Evolutionary conservation across 805 yeast species (phyloP), one percentile per base, ranked within the genome.

Genomic region (Candida maris): DNA sequence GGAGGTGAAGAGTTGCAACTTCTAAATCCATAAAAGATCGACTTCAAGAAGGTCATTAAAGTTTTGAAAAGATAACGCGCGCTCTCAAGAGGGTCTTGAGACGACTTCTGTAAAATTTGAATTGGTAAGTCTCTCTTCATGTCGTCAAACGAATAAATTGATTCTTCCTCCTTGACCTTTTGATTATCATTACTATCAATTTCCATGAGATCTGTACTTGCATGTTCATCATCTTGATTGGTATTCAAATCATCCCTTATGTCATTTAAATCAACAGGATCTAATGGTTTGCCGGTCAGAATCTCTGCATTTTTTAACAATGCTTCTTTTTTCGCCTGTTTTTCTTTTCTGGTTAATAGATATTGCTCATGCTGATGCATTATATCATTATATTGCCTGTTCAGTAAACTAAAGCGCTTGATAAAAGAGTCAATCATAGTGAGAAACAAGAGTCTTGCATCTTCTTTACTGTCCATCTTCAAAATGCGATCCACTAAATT

Each of bases 401-500:
- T 87, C 45, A 91, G 68, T 35, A 85, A 70, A 34, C 73, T 73
- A 56, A 93, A 85, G 42, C 97, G 70, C 46, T 82, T 84, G 9
- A 87, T 86, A 59, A 87, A 89, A 0, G 96, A 82, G 54, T 86
- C 89, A 35, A 93, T 80, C 46, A 93, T 88, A 25, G 84, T 70
- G 75, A 93, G 77, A 63, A 88, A 75, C 35, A 94, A 65, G 57
- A 87, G 95, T 36, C 93, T 70, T 3, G 87, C 84, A 44, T 93
- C 96, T 19, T 77, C 73, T 47, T 85, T 85, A 35, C 84, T 83
- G 27, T 85, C 89, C 49, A 89, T 61, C 51, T 84, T 83, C 74
- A 84, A 72, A 26, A 93, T 83, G 29, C 95, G 68, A 48, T 94
- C 98, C 15, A 93, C 91, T 50, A 94, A 67, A 58, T 93, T 94